These are phyloP conservation scores for Exophiala oligosperma DNA, from an alignment of 2,329 filamentous ascomycete genomes.

Conservation along the genomic window DNA sequence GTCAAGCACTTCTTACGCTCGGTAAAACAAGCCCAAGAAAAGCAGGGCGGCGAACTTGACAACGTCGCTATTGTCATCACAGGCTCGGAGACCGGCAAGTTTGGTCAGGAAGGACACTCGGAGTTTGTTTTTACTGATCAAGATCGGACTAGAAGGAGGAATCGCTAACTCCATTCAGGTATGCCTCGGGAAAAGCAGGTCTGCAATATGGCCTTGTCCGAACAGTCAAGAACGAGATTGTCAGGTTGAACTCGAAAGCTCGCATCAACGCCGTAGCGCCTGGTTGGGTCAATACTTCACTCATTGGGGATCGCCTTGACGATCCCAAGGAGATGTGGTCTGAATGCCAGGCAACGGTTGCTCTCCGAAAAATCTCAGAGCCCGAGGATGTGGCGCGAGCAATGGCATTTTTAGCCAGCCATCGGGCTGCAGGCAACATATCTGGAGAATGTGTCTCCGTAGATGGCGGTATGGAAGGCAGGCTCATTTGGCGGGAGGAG, in stretches of 20 bases:
- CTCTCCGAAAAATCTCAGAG: constrained; percentile 49
- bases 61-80: constrained; percentile 56
- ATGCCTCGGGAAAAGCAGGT: constrained; percentile 52
- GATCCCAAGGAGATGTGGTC: constrained; percentile 52
- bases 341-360: constrained; percentile 52
- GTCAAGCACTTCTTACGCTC: constrained; percentile 56
- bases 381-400: constrained; percentile 51
- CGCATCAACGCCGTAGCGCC: constrained; percentile 56
- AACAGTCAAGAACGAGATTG: constrained; percentile 57
- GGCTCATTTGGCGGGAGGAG: constrained; percentile 50
- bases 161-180: constrained; percentile 25
- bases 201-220: constrained; percentile 55
- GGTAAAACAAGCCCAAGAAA: constrained; percentile 42
- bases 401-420: constrained; percentile 52
- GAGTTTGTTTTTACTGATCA: constrained; percentile 32
- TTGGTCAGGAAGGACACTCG: constrained; percentile 51
- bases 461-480: constrained; percentile 54
- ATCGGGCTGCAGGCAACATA: constrained; percentile 54
- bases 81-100: constrained; percentile 54
- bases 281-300: constrained; percentile 49
- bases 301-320: constrained; percentile 52
- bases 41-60: constrained; percentile 41
- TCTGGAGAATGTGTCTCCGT: constrained; percentile 55
- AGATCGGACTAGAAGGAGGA: no score
- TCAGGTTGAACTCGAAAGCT: constrained; percentile 50